Base-by-base conservation (phyloP, 2,329 filamentous ascomycete species). In the Cladosporium sp. region DNA sequence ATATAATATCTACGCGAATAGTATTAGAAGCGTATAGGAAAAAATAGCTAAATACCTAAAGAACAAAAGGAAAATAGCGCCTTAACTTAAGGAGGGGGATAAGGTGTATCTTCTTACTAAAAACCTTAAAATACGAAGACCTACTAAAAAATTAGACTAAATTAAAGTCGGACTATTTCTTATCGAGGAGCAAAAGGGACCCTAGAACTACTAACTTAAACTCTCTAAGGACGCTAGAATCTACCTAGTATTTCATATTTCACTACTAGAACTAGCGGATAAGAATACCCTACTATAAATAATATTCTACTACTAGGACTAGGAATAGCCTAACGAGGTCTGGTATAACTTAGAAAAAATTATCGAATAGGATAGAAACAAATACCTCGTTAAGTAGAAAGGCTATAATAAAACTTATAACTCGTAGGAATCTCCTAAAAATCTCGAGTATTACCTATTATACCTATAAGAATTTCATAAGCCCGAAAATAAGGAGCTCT, bases 41-140 rank as follows among this genome's bases (percentile, higher is more conserved):
- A 40, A 32, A 17, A 53, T 19, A 19, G 3, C 9, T 22, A 25
- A 20, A 15, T 53, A 53, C n/a, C 15, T 53, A 28, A 9, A 42
- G 2, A 4, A 42, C 12, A 53, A 60, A 36, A 19, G 22, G 10
- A 58, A 56, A 49, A 60, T 28, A 34, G 56, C 10, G 24, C 56
- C 51, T 50, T 19, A 58, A 32, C 61, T 63, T 52, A 58, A 61
- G 51, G 25, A 52, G 55, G 57, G 57, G 56, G 57, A 63, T 60
- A 63, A 63, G 48, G 57, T 63, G n/a, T 63, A 61, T 36, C 53
- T 63, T 19, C 50, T 61, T 25, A 58, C 5, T 9, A 56, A 57
- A 36, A 63, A 60, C 22, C 45, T 61, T 19, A 53, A 54, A 50
- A 57, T 52, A 42, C 45, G 53, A 48, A 45, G 50, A 53, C 44